These are phyloP conservation scores for Podospora sp. DNA, from an alignment of 495 filamentous ascomycete species.

Conservation along the genomic window DNA sequence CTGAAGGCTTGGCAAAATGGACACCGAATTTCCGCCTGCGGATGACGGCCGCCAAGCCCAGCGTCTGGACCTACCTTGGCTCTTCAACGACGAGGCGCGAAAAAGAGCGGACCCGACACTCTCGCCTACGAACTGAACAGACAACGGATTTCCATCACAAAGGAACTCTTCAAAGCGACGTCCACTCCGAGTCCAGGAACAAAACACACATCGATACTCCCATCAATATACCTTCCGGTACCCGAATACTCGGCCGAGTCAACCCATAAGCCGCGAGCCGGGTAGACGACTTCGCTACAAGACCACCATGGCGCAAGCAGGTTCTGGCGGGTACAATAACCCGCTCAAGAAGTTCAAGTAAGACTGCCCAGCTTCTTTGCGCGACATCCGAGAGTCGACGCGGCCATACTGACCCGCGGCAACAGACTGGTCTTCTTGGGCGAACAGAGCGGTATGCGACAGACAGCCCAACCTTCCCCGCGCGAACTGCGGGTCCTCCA, in stretches of 20 bases:
- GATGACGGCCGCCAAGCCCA: constrained; percentile 40
- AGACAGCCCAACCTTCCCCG: background rate
- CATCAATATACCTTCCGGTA: background rate
- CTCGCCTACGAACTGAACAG: constrained; percentile 9
- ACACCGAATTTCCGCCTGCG: constrained; percentile 7
- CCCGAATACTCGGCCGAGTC: constrained; percentile 1
- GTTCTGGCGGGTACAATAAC: constrained; percentile 88
- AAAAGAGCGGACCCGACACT: constrained; percentile 22
- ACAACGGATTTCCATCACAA: constrained; percentile 1
- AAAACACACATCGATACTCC: background rate
- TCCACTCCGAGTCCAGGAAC: constrained; percentile 1
- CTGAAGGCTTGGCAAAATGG: constrained; percentile 6
- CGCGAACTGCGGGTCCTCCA: constrained; percentile 1
- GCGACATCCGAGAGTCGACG: background rate
- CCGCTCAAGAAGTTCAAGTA: constrained; percentile 99
- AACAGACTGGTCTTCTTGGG: constrained; percentile 90
- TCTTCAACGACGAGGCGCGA: constrained; percentile 17
- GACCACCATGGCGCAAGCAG: constrained; percentile 51
- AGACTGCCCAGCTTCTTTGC: background rate
- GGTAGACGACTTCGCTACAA: constrained; percentile 4
- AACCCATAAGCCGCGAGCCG: background rate
- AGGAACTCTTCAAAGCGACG: constrained; percentile 18
- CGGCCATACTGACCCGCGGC: constrained; percentile 21
- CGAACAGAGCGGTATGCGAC: constrained; percentile 88
- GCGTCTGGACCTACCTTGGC: constrained; percentile 17